Base-by-base conservation (phyloP, 2,329 filamentous ascomycete species). In the Fusarium citri region DNA sequence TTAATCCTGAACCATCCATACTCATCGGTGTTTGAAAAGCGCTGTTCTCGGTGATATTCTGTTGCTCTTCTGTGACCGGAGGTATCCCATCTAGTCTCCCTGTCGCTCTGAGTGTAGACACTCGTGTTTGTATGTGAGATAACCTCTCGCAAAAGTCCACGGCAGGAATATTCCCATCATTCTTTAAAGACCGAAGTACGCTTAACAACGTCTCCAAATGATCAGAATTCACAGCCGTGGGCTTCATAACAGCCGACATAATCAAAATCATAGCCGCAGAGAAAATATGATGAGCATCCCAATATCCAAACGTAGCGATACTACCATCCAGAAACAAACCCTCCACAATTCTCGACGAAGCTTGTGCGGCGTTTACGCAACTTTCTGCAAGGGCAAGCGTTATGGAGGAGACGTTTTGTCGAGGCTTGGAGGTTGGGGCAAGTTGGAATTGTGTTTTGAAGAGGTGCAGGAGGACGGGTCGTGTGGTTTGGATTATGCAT, bases 401-500 rank as follows among this genome's bases (percentile, higher is more conserved):
- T 5, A 78, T 77, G 4, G 76, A 74, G 0, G 77, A 79, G 22
- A 78, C 69, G 1, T 57, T 72, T n/a, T 78, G 69, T 9, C 59
- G 49, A 0, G 28, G 30, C 12, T 37, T 2, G 41, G 30, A 28
- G 22, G 50, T 22, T 50, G 72, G 1, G 18, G 51, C 0, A 1
- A 76, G 58, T 11, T 75, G 74, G 2, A 76, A 76, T 23, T 78
- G 76, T 0, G 74, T 62, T 7, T 78, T 78, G 30, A 80, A 78
- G 0, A 80, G 73, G 1, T 79, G 73, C 0, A 80, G 55, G 0
- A 80, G 55, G 1, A 80, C 73, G 0, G 78, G 78, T 0, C 78
- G 74, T 0, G 78, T 79, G 0, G 78, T 79, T 50, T 78, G 78
- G 37, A 79, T 79, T 18, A 80, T 78, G 57, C 76, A 79, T n/a